Conservation (phyloP, 2,329 filamentous ascomycete species). For the Ophiostoma sp. region DNA sequence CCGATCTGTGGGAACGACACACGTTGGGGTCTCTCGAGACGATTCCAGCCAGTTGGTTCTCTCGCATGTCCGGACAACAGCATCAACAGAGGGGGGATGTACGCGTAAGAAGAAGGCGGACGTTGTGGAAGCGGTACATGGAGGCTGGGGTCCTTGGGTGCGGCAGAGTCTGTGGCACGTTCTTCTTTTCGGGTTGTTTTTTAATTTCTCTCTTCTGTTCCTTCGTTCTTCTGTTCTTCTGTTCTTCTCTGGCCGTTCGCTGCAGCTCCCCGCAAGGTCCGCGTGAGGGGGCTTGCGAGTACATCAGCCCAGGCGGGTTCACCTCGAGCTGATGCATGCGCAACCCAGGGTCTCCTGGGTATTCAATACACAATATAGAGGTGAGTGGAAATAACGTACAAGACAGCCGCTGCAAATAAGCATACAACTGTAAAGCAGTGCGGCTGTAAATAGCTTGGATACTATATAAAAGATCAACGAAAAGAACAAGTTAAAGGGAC, state of each 20-base stretch:
- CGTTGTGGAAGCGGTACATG: not conserved
- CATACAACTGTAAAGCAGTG: slow-evolving; percentile 2
- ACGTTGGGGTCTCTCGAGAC: not conserved
- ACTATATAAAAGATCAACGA: not conserved
- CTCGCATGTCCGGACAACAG: not conserved
- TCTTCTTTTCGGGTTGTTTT: not conserved
- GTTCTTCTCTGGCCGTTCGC: not conserved
- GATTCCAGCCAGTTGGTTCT: not conserved
- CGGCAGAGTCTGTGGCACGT: not conserved
- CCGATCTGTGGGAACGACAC: not conserved
- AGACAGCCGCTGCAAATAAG: not conserved
- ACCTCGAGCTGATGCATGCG: not conserved
- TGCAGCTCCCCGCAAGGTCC: not conserved
- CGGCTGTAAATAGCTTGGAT: not conserved
- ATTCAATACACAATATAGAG: too few relatives aligned
- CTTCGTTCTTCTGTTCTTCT: not conserved
- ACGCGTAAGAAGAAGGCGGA: not conserved
- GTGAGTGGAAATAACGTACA: not conserved
- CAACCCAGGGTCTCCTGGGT: not conserved
- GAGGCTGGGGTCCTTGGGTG: not conserved
- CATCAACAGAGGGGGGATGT: not conserved
- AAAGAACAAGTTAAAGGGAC: not conserved
- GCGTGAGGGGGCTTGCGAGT: too few relatives aligned
- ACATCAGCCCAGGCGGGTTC: not conserved
- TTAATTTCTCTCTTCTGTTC: not conserved